Percentiles rank a stretch among this genome's conserved stretches.
These are phyloP conservation scores for Penicillium angulare DNA, from an alignment of 495 filamentous ascomycete species.

Conservation along the genomic window DNA sequence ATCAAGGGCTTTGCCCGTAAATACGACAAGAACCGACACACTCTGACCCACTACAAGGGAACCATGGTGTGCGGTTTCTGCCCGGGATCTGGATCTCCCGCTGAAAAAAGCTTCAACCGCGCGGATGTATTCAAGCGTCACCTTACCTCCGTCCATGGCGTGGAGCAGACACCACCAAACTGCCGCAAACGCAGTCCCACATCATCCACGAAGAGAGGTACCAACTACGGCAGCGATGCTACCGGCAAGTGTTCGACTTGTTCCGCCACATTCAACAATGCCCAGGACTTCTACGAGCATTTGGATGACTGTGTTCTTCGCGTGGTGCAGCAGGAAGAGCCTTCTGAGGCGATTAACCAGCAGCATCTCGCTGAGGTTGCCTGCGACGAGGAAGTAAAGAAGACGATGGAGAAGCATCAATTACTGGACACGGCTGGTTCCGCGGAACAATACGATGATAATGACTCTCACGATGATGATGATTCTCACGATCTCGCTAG, in stretches of 20 bases:
- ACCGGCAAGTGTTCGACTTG: constrained; percentile 97
- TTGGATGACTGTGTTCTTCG: constrained; percentile 97
- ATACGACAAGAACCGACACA: constrained; percentile 99
- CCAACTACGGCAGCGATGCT: constrained; percentile 65
- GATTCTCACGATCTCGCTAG: constrained; percentile 53
- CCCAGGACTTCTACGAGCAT: constrained; percentile 99
- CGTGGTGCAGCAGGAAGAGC: constrained; percentile 96
- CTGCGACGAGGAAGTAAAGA: constrained; percentile 75
- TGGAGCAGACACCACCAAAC: constrained; percentile 95
- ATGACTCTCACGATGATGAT: constrained; percentile 62
- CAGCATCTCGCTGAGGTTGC: constrained; percentile 77
- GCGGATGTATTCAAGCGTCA: constrained; percentile 99
- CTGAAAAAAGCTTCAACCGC: constrained; percentile 97
- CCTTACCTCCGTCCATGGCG: constrained; percentile 86
- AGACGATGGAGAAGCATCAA: constrained; percentile 80
- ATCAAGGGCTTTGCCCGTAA: constrained; percentile 94
- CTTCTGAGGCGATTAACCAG: constrained; percentile 94
- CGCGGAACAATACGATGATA: constrained; percentile 47
- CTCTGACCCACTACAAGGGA: constrained; percentile 97
- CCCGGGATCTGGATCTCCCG: constrained; percentile 83
- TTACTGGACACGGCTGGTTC: constrained; percentile 58
- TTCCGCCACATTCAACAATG: constrained; percentile 83
- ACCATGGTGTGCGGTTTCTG: constrained; percentile 99
- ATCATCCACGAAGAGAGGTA: constrained; percentile 48
- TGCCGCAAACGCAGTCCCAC: constrained; percentile 79